Evolutionary conservation across 805 yeast species (phyloP).

Genomic region (Saturnispora quitensis): DNA sequence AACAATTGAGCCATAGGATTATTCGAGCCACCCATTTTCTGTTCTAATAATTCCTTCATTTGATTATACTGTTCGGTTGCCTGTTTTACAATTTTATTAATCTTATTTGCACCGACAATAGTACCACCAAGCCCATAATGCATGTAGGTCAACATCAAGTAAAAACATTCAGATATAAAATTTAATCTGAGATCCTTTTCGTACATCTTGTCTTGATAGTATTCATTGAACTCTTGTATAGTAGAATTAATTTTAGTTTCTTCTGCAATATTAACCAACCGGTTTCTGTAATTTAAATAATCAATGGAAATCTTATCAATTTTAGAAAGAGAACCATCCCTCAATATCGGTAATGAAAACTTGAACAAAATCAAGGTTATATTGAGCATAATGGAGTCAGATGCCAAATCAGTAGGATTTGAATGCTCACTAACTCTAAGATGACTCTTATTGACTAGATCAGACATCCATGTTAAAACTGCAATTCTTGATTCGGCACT

Average conservation of each 20-base stretch:
- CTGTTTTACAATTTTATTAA: conserved; percentile 41
- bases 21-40: conserved; percentile 10
- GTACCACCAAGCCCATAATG: conserved; percentile 89
- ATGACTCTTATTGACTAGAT: conserved; percentile 73
- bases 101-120: conserved; percentile 44
- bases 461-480: conserved; percentile 60
- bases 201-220: conserved; percentile 35
- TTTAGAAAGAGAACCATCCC: conserved; percentile 47
- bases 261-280: conserved; percentile 56
- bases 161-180: conserved; percentile 89
- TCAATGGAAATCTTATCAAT: conserved; percentile 69
- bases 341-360: conserved; percentile 74
- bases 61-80: conserved; percentile 45
- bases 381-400: conserved; percentile 79
- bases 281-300: conserved; percentile 46
- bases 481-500: conserved; percentile 54
- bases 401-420: conserved; percentile 52
- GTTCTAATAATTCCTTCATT: conserved; percentile 32
- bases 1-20: conserved; percentile 26
- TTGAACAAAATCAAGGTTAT: conserved; percentile 56
- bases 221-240: conserved; percentile 54
- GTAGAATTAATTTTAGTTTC: conserved; percentile 83
- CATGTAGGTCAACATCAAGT: conserved; percentile 62
- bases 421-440: conserved; percentile 82
- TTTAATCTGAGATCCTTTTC: conserved; percentile 33